A percentile compares a stretch with the other conserved stretches of the same genome.
These are phyloP conservation scores for Heimioporus sp. DNA, from an alignment of 768 basidiomycete genomes.

Conservation along the genomic window DNA sequence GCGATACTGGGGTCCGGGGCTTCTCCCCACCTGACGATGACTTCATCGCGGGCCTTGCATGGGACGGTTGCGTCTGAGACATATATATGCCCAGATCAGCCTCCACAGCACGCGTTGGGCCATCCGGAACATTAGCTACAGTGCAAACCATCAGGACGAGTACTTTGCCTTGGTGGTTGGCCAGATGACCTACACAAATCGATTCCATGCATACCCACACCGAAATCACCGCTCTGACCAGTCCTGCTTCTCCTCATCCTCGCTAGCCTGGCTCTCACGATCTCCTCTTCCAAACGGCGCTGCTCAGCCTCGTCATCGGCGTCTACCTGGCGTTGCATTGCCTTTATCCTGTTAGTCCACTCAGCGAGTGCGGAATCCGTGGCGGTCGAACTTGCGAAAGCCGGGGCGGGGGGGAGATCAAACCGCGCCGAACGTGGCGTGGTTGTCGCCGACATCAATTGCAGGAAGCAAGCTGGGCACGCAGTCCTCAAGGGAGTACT, in stretches of 20 bases:
- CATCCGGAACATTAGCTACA: slow-evolving; percentile 25
- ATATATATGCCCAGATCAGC: slow-evolving; percentile 7
- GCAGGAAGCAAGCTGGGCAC: no score
- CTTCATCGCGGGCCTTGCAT: slow-evolving; percentile 16
- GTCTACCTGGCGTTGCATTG: slow-evolving; percentile 77
- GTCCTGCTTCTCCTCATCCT: slow-evolving; percentile 38
- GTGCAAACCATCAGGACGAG: slow-evolving; percentile 1
- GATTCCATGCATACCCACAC: slow-evolving; percentile 37
- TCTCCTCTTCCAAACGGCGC: slow-evolving; percentile 57
- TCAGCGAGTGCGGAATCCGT: slow-evolving; percentile 71
- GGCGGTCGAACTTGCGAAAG: slow-evolving; percentile 12
- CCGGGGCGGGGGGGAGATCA: slow-evolving; percentile 37
- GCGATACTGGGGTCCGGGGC: slow-evolving; percentile 58
- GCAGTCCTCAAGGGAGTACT: no score
- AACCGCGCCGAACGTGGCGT: slow-evolving; percentile 32
- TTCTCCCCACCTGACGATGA: slow-evolving; percentile 17
- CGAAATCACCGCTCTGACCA: slow-evolving; percentile 35
- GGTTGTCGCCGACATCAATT: slow-evolving; percentile 27
- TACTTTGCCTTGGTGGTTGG: background rate
- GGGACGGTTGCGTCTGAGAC: slow-evolving; percentile 4
- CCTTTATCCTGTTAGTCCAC: slow-evolving; percentile 80
- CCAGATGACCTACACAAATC: slow-evolving; percentile 30
- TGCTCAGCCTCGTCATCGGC: slow-evolving; percentile 79
- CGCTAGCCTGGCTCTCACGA: slow-evolving; percentile 48
- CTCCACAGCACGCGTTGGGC: slow-evolving; percentile 3